Percentiles rank a stretch among this genome's conserved stretches.
phyloP scores from a whole-genome alignment of 805 yeast genomes.

The Ogataea degrootiae region DNA sequence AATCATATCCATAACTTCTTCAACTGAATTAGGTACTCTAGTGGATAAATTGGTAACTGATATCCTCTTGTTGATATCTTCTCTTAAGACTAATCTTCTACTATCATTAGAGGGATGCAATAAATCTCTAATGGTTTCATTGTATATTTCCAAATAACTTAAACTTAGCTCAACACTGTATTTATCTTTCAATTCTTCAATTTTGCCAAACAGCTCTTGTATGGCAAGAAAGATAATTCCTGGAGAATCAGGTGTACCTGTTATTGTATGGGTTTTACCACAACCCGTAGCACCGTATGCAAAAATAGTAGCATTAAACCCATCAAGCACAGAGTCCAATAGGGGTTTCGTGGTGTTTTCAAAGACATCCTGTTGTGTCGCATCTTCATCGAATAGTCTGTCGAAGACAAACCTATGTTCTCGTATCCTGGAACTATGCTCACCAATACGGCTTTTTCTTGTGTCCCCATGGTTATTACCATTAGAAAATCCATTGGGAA shows the following conservation, averaged over 20 bases:
- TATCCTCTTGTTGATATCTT: slow-evolving; percentile 61
- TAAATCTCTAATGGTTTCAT: slow-evolving; percentile 81
- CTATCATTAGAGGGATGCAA: slow-evolving; percentile 47
- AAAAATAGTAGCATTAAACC: slow-evolving; percentile 85
- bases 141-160: slow-evolving; percentile 83
- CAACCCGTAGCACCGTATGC: slow-evolving; percentile 98
- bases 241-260: slow-evolving; percentile 68
- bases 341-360: slow-evolving; percentile 63
- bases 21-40: slow-evolving; percentile 56
- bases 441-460: slow-evolving; percentile 17
- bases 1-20: slow-evolving; percentile 76
- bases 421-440: slow-evolving; percentile 43
- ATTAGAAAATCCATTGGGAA: slow-evolving; percentile 10
- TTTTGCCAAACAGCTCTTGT: slow-evolving; percentile 64
- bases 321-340: slow-evolving; percentile 71
- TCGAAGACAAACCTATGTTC: slow-evolving; percentile 86
- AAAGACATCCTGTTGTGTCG: slow-evolving; percentile 67
- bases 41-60: slow-evolving; percentile 66
- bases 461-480: slow-evolving; percentile 3
- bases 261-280: slow-evolving; percentile 91
- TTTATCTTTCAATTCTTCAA: slow-evolving; percentile 51
- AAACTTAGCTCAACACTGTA: slow-evolving; percentile 56
- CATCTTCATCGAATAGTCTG: slow-evolving; percentile 60
- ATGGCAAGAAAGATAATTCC: slow-evolving; percentile 78
- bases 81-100: slow-evolving; percentile 52